A percentile compares a stretch with the other conserved stretches of the same genome.
Conservation (phyloP, 129 eudicot genomes). For the Daucus carota region DH1_v3.0 NC_030386.2:7999001-7999500, state of each 20-base stretch:
- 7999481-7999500: constrained; percentile 29
- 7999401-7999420: constrained; percentile 60
- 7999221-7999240: constrained; percentile 57
- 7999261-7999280: constrained; percentile 50
- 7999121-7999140: constrained; percentile 7
- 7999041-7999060: background rate
- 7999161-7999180: constrained; percentile 44
- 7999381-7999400: constrained; percentile 35
- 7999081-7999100: background rate
- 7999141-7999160: constrained; percentile 46
- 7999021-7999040: background rate
- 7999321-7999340: constrained; percentile 42
- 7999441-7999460: constrained; percentile 72
- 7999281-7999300: constrained; percentile 40
- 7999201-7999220: constrained; percentile 68
- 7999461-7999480: constrained; percentile 51
- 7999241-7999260: constrained; percentile 49
- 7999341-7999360: constrained; percentile 35
- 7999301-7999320: constrained; percentile 52
- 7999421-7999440: constrained; percentile 57
- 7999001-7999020: constrained; percentile 1
- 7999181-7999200: constrained; percentile 52
- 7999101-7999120: constrained; percentile 9
- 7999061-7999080: background rate
- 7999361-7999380: constrained; percentile 45